These are phyloP conservation scores for Plasmodium gaboni DNA, from an alignment of 169 alveolate genomes.

Conservation along the genomic window DNA sequence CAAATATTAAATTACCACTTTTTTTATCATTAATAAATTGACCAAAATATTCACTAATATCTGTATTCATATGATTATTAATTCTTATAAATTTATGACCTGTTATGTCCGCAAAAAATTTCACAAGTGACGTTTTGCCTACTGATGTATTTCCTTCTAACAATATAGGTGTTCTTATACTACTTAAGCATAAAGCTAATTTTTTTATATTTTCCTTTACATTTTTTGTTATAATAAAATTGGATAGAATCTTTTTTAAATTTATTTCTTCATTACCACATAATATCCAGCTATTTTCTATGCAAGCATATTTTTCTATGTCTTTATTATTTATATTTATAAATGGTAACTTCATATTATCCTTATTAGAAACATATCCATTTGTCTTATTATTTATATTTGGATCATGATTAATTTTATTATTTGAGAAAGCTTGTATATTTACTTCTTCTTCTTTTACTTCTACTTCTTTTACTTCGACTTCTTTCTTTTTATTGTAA, in stretches of 20 bases:
- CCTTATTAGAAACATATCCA: background rate
- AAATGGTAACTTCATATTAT: background rate
- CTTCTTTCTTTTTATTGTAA: conserved; percentile 23
- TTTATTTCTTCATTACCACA: conserved; percentile 71
- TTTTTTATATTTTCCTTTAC: conserved; percentile 91
- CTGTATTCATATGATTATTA: conserved; percentile 99
- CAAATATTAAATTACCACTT: conserved; percentile 93
- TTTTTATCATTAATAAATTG: conserved; percentile 94
- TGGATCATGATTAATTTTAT: background rate
- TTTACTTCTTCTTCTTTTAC: conserved; percentile 1
- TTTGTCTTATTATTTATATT: conserved; percentile 1
- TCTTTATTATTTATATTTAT: conserved; percentile 69
- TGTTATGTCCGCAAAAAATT: conserved; percentile 94
- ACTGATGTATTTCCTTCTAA: conserved; percentile 99
- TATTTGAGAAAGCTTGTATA: background rate
- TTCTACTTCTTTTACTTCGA: conserved; percentile 3
- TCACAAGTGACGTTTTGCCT: conserved; percentile 99
- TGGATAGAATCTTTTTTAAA: conserved; percentile 40
- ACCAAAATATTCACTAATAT: conserved; percentile 98
- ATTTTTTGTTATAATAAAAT: conserved; percentile 93
- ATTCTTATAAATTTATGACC: conserved; percentile 97
- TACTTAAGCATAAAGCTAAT: conserved; percentile 93
- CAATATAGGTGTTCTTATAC: conserved; percentile 96
- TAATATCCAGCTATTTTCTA: conserved; percentile 65
- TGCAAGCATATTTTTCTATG: conserved; percentile 56